A percentile compares a stretch with the other conserved stretches of the same genome.
phyloP scores from a whole-genome alignment of 2,329 filamentous ascomycete genomes.

The Cladosporium phlei region DNA sequence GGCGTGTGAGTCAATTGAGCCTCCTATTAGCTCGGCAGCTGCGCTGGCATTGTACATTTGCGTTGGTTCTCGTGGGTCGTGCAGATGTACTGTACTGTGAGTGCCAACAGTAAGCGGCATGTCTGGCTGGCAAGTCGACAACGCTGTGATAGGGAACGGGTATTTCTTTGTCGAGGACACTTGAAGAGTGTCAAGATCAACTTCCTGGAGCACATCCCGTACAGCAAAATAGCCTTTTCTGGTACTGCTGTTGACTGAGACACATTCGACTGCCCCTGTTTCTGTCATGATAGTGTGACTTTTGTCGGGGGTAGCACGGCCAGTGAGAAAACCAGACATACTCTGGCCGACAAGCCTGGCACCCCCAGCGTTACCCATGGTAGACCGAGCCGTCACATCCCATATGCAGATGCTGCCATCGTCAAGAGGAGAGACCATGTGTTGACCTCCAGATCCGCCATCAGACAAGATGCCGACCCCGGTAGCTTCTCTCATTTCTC shows the following conservation, averaged over 20 bases:
- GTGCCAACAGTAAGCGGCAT: slow-evolving; percentile 81
- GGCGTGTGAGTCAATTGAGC: slow-evolving; percentile 51
- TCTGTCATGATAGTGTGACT: slow-evolving; percentile 60
- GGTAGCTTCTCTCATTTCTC: slow-evolving; percentile 59
- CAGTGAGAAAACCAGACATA: slow-evolving; percentile 61
- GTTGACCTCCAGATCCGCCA: slow-evolving; percentile 49
- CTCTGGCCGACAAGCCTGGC: slow-evolving; percentile 65
- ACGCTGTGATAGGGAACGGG: slow-evolving; percentile 75
- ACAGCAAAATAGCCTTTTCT: slow-evolving; percentile 75
- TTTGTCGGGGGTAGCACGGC: slow-evolving; percentile 44
- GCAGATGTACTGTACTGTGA: slow-evolving; percentile 71
- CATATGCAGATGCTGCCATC: slow-evolving; percentile 85
- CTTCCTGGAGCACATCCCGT: slow-evolving; percentile 69
- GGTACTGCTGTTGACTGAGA: slow-evolving; percentile 67
- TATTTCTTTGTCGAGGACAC: slow-evolving; percentile 67
- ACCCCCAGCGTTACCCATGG: slow-evolving; percentile 16
- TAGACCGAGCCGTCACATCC: slow-evolving; percentile 48
- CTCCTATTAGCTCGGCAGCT: slow-evolving; percentile 28
- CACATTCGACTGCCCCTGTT: slow-evolving; percentile 70
- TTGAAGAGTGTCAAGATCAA: slow-evolving; percentile 71
- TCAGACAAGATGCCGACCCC: slow-evolving; percentile 65
- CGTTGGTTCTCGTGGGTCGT: slow-evolving; percentile 60
- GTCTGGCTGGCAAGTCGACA: slow-evolving; percentile 64
- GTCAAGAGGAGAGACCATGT: slow-evolving; percentile 72
- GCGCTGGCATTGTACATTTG: slow-evolving; percentile 2